Evolutionary conservation across 139 green algal species (phyloP).

Genomic region (Coccomyxa sp.): DNA sequence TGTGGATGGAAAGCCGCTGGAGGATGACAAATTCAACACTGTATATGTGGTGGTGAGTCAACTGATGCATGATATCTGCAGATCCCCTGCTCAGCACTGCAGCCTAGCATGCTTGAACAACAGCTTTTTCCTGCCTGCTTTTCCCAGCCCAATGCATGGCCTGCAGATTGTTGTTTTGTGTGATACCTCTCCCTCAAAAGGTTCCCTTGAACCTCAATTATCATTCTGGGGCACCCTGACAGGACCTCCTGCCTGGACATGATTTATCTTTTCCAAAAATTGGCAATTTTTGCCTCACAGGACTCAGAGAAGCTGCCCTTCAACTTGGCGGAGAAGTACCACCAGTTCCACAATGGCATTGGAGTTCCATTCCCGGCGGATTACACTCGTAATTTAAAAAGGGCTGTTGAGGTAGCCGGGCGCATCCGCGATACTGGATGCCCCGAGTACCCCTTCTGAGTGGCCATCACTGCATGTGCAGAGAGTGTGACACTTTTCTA

Average conservation of each 20-base stretch:
- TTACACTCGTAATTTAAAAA: slow-evolving; percentile 59
- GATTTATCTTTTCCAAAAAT: not conserved
- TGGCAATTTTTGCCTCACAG: slow-evolving; percentile 11
- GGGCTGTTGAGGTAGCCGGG: slow-evolving; percentile 10
- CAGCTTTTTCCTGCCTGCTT: not conserved
- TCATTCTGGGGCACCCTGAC: not conserved
- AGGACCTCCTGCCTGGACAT: too few relatives aligned
- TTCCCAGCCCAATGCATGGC: not conserved
- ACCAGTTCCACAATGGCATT: slow-evolving; percentile 86
- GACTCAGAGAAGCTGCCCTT: slow-evolving; percentile 71
- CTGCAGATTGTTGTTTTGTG: not conserved
- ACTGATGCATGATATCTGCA: not conserved
- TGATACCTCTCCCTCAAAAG: not conserved
- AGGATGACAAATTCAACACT: slow-evolving; percentile 60
- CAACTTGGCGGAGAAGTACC: slow-evolving; percentile 79
- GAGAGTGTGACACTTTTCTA: too few relatives aligned
- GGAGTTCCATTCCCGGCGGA: slow-evolving; percentile 33
- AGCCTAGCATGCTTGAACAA: not conserved
- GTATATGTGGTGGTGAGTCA: slow-evolving; percentile 26
- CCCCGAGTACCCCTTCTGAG: slow-evolving; percentile 62
- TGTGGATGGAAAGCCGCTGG: slow-evolving; percentile 10
- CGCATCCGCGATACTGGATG: slow-evolving; percentile 60
- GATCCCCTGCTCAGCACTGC: not conserved
- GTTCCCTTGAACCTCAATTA: not conserved
- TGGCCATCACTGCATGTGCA: not conserved